Percentiles rank a stretch among this genome's conserved stretches.
Conservation (phyloP, 2,329 filamentous ascomycete genomes). For the Pseudohalonectria lignicola region DNA sequence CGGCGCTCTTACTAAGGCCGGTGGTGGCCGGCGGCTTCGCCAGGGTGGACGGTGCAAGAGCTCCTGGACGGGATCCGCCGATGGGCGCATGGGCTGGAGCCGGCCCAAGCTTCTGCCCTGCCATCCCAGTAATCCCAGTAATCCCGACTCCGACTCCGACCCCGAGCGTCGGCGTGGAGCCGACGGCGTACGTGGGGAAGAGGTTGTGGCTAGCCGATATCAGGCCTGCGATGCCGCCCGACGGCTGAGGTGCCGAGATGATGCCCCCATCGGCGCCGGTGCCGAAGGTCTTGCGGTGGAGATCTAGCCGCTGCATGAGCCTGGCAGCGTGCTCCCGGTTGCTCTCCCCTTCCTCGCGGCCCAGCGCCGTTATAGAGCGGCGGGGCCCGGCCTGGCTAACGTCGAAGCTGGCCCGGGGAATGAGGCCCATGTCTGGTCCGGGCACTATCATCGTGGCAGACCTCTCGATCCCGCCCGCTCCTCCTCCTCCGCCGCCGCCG, state of each 20-base stretch:
- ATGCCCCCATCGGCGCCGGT: constrained; percentile 25
- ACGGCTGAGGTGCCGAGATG: constrained; percentile 27
- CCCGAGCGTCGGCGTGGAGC: constrained; percentile 29
- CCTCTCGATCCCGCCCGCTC: constrained; percentile 38
- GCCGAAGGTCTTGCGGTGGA: constrained; percentile 67
- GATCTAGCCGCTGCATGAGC: constrained; percentile 86
- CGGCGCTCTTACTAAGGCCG: constrained; percentile 75
- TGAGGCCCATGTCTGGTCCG: constrained; percentile 41
- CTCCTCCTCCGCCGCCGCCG: constrained; percentile 22
- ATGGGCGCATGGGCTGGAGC: neutral
- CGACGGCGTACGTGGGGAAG: constrained; percentile 39
- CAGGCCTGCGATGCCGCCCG: constrained; percentile 68
- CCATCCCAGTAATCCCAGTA: too few relatives aligned
- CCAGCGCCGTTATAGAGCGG: constrained; percentile 43
- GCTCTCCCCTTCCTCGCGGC: constrained; percentile 58
- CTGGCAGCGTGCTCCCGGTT: constrained; percentile 72
- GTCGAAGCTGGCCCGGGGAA: constrained; percentile 62
- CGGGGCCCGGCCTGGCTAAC: constrained; percentile 33
- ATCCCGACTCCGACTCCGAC: too few relatives aligned
- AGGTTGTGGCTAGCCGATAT: constrained; percentile 77
- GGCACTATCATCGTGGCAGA: constrained; percentile 55
- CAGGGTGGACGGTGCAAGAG: constrained; percentile 70
- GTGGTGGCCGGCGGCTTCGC: constrained; percentile 77
- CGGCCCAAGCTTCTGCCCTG: too few relatives aligned
- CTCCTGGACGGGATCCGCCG: constrained; percentile 32